Evolutionary conservation across 176 grass and related monocot species (phyloP).

Genomic region (Lolium rigidum): DNA sequence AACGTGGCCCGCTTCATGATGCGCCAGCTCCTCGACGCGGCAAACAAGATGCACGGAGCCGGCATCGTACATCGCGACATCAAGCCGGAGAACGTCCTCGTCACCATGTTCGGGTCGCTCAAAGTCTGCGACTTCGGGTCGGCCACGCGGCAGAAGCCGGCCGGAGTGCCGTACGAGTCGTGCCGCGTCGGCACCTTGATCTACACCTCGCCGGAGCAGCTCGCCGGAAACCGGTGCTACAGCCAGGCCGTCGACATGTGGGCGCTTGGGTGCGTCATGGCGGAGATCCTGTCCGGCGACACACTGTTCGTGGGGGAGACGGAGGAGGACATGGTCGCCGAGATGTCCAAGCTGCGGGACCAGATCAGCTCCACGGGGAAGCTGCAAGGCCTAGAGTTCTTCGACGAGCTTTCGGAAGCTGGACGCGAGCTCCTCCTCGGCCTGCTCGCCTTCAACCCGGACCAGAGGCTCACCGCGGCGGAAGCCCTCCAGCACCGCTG

Average conservation of each 20-base stretch:
- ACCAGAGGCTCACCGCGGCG: constrained; percentile 2
- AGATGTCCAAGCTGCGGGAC: not conserved
- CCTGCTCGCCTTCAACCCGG: constrained; percentile 2
- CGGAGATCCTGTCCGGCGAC: not conserved
- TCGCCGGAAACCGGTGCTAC: not conserved
- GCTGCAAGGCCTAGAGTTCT: not conserved
- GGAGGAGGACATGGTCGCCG: not conserved
- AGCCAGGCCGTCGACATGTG: not conserved
- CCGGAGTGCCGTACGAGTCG: not conserved
- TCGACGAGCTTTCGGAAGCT: not conserved
- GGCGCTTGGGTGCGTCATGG: constrained; percentile 3
- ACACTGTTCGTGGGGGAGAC: not conserved
- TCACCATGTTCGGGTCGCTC: not conserved
- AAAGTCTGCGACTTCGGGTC: constrained; percentile 7
- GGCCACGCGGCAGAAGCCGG: not conserved
- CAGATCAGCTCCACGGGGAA: not conserved
- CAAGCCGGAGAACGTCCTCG: constrained; percentile 44
- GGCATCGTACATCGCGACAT: constrained; percentile 39
- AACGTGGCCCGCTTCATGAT: not conserved
- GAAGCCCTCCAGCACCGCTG: constrained; percentile 22
- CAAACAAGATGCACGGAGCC: not conserved
- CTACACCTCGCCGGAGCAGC: constrained; percentile 12
- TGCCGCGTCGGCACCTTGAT: not conserved
- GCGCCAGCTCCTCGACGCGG: not conserved
- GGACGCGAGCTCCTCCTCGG: not conserved